phyloP scores from a whole-genome alignment of 2,329 filamentous ascomycete genomes.

The Ceratocystis diversiconidia region DNA sequence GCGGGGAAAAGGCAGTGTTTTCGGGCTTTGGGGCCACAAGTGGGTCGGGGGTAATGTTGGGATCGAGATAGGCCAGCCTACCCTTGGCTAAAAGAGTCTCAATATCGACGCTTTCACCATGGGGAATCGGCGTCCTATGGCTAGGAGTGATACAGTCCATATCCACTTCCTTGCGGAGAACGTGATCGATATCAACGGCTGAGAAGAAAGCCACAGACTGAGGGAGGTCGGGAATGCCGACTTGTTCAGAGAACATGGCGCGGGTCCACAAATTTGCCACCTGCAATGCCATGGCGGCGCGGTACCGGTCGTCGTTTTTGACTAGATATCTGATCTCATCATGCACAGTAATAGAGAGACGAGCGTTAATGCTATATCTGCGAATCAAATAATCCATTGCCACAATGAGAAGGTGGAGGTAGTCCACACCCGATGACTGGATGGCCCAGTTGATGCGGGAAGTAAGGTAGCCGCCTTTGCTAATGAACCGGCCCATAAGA shows the following conservation, averaged over 20 bases:
- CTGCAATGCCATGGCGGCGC: slow-evolving; percentile 82
- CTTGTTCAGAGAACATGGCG: slow-evolving; percentile 93
- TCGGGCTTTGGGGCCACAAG: slow-evolving; percentile 42
- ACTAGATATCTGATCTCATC: slow-evolving; percentile 95
- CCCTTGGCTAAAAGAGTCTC: slow-evolving; percentile 61
- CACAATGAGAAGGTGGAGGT: slow-evolving; percentile 84
- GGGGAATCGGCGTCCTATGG: slow-evolving; percentile 61
- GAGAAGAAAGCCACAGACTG: slow-evolving; percentile 93
- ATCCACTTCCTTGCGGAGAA: slow-evolving; percentile 94
- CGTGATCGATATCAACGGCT: slow-evolving; percentile 85
- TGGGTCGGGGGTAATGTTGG: slow-evolving; percentile 41
- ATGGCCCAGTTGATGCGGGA: slow-evolving; percentile 99
- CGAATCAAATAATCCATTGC: slow-evolving; percentile 87
- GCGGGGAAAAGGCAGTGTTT: slow-evolving; percentile 51
- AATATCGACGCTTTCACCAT: slow-evolving; percentile 81
- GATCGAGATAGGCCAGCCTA: slow-evolving; percentile 52
- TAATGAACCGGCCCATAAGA: slow-evolving; percentile 74
- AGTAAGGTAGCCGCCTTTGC: slow-evolving; percentile 83
- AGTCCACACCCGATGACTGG: slow-evolving; percentile 92
- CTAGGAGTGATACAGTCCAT: slow-evolving; percentile 95
- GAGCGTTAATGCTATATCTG: slow-evolving; percentile 70
- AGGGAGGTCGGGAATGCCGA: slow-evolving; percentile 87
- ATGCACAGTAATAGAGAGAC: slow-evolving; percentile 85
- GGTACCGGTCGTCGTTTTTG: slow-evolving; percentile 70
- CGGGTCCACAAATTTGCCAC: slow-evolving; percentile 92